phyloP scores from a whole-genome alignment of 768 basidiomycete species.

The Leccinum boreale region DNA sequence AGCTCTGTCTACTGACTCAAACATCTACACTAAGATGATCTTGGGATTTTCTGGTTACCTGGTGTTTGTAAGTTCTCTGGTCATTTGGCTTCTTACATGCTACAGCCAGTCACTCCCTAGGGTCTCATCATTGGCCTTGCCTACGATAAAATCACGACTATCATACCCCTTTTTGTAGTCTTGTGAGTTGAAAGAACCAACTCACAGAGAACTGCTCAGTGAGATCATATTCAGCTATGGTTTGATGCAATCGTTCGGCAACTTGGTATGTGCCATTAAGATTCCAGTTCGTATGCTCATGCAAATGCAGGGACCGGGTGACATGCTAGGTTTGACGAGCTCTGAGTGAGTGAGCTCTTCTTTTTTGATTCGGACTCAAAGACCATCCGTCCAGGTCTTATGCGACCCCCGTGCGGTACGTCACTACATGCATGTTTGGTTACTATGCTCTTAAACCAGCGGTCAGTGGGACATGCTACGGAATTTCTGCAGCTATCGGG shows the following conservation, averaged over 20 bases:
- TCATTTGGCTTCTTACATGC: neutral
- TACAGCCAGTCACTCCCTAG: neutral
- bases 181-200: slow-evolving; percentile 41
- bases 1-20: slow-evolving; percentile 3
- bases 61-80: slow-evolving; percentile 44
- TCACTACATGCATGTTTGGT: neutral
- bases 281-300: slow-evolving; percentile 8
- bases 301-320: slow-evolving; percentile 56
- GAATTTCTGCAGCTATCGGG: slow-evolving; percentile 63
- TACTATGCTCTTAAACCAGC: neutral
- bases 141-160: slow-evolving; percentile 60
- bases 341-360: slow-evolving; percentile 48
- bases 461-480: slow-evolving; percentile 63
- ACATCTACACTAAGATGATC: slow-evolving; percentile 46
- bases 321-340: slow-evolving; percentile 66
- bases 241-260: slow-evolving; percentile 71
- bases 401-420: slow-evolving; percentile 59
- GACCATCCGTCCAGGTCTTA: slow-evolving; percentile 42
- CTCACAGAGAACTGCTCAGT: slow-evolving; percentile 1
- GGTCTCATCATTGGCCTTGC: slow-evolving; percentile 57
- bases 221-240: slow-evolving; percentile 47
- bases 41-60: slow-evolving; percentile 67
- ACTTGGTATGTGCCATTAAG: slow-evolving; percentile 40
- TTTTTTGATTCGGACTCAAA: slow-evolving; percentile 1
- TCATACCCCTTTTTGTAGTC: slow-evolving; percentile 63